Evolutionary conservation across 2,329 filamentous ascomycete species (phyloP).

Genomic region (Ceratocystis variospora): DNA sequence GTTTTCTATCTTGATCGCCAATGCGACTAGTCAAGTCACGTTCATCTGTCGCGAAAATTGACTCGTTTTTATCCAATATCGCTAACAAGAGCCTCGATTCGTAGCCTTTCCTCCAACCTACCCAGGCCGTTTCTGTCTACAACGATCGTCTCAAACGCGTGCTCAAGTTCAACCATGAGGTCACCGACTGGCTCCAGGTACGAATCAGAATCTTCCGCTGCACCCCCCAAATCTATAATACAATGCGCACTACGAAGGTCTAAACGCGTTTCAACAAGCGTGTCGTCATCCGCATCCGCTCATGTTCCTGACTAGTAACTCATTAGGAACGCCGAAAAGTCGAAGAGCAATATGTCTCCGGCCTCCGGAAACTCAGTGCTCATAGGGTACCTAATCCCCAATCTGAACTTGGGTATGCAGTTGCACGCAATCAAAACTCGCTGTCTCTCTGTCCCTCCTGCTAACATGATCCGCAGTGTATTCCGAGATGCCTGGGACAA

Average conservation of each 20-base stretch:
- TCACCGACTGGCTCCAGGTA: constrained; percentile 96
- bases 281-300: not conserved
- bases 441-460: not conserved
- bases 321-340: constrained; percentile 75
- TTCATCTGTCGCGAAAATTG: not conserved
- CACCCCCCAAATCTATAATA: not conserved
- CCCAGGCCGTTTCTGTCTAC: constrained; percentile 66
- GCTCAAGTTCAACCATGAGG: constrained; percentile 70
- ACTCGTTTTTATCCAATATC: not conserved
- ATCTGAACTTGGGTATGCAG: constrained; percentile 70
- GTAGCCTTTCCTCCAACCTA: constrained; percentile 67
- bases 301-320: not conserved
- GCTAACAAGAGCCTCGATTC: constrained; percentile 14
- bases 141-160: constrained; percentile 82
- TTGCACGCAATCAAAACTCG: not conserved
- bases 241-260: not conserved
- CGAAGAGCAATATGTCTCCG: constrained; percentile 77
- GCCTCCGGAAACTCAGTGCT: constrained; percentile 65
- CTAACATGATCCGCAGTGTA: constrained; percentile 41
- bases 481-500: constrained; percentile 86
- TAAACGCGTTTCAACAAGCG: not conserved
- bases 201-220: constrained; percentile 21
- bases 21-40: not conserved
- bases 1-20: not conserved
- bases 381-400: constrained; percentile 60